A percentile compares a stretch with the other conserved stretches of the same genome.
Conservation (phyloP, 768 basidiomycete species). For the Phallus indusiatus region DNA sequence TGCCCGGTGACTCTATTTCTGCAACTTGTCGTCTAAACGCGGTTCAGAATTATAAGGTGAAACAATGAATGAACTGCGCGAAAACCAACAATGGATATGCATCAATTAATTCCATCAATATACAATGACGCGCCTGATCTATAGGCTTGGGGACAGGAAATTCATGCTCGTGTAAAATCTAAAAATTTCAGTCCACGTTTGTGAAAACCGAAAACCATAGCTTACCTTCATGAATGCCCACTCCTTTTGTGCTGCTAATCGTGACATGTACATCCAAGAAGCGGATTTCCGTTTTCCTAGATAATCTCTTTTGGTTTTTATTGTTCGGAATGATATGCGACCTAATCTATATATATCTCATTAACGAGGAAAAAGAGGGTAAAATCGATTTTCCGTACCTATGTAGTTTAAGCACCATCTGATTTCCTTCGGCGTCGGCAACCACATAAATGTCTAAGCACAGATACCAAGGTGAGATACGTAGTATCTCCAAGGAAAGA, state of each 20-base stretch:
- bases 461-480: neutral
- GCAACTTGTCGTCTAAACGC: constrained; percentile 71
- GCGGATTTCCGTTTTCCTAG: constrained; percentile 92
- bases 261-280: constrained; percentile 99
- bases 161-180: constrained; percentile 86
- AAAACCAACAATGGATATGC: constrained; percentile 79
- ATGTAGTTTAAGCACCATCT: constrained; percentile 91
- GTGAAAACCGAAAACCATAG: constrained; percentile 30
- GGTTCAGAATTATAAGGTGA: neutral
- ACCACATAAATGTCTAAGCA: constrained; percentile 79
- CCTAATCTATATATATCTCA: constrained; percentile 53
- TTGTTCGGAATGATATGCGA: constrained; percentile 93
- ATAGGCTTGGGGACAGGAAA: constrained; percentile 92
- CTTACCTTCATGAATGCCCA: constrained; percentile 99
- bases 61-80: neutral
- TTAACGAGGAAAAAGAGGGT: neutral
- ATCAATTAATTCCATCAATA: constrained; percentile 94
- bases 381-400: constrained; percentile 44
- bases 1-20: constrained; percentile 75
- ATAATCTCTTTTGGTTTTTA: constrained; percentile 96
- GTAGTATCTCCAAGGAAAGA: neutral
- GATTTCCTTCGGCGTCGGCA: constrained; percentile 71
- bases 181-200: neutral
- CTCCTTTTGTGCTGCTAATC: constrained; percentile 93
- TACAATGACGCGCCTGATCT: constrained; percentile 90